Evolutionary conservation across 2,329 filamentous ascomycete genomes (phyloP).

Genomic region (Trichoderma sp.): DNA sequence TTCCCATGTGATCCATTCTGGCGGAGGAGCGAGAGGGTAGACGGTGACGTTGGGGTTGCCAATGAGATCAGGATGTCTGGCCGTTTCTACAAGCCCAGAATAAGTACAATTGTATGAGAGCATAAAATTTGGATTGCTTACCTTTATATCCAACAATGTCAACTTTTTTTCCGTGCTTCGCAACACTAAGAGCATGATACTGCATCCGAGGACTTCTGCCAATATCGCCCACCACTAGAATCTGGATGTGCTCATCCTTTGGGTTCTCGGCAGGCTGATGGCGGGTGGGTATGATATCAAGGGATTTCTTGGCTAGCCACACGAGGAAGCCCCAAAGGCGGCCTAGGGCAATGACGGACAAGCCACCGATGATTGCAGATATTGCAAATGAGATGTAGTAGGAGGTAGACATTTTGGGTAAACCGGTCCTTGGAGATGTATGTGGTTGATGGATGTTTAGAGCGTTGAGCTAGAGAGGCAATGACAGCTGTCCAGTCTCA

Average conservation of each 20-base stretch:
- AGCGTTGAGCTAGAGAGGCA: background rate
- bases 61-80: conserved; percentile 73
- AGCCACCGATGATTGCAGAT: conserved; percentile 35
- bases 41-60: conserved; percentile 67
- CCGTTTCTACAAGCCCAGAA: conserved; percentile 59
- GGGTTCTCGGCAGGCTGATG: conserved; percentile 35
- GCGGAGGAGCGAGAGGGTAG: conserved; percentile 66
- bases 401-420: background rate
- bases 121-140: conserved; percentile 32
- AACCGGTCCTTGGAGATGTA: background rate
- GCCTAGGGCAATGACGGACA: conserved; percentile 33
- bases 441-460: background rate
- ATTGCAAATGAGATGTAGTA: conserved; percentile 30
- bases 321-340: conserved; percentile 25
- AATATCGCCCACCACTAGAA: conserved; percentile 92
- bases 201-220: conserved; percentile 97
- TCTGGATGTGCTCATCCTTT: conserved; percentile 57
- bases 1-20: conserved; percentile 63
- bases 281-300: conserved; percentile 33
- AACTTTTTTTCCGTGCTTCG: conserved; percentile 74
- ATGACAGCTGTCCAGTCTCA: conserved; percentile 8
- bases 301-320: conserved; percentile 27
- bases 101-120: background rate
- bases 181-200: conserved; percentile 92
- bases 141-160: conserved; percentile 86